Evolutionary conservation across 768 basidiomycete species (phyloP), one percentile per base, ranked within the genome.

Genomic region (Hericium rajendrae): DNA sequence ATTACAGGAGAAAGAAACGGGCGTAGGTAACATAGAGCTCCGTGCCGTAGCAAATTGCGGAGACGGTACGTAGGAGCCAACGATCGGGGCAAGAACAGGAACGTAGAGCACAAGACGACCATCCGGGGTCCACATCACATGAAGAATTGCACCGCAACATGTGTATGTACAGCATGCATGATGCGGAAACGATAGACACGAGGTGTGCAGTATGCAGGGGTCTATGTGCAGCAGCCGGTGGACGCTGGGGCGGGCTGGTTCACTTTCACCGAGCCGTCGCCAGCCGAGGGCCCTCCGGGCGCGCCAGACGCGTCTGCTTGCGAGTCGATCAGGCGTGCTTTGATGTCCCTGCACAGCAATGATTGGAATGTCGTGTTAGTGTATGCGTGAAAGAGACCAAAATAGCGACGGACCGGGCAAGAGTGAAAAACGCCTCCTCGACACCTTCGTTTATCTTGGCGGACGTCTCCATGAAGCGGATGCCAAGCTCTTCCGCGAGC

Each of bases 401-500:
- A 38, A 24, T 26, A 13, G 39, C 41, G 43, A 76, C 85, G 62
- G 60, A 95, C 94, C 94, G 84, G 32, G 97, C 94, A 57, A 98
- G 81, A 4, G 89, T 90, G 73, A 98, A 97, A 81, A 99, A 99
- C 12, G 95, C 95, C 65, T 98, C 93, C 74, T 99, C 97, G 38
- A 99, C 97, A 58, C 93, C 93, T 53, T 95, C 93, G 70, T 97
- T 97, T 49, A 88, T 81, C 76, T 98, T 98, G 40, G 97, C 97
- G 16, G 89, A 92, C 15, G 97, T 99, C 76, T 98, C 97, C 81
- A 98, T 88, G 72, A 97, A 99, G 70, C 81, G 86, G 71, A 99
- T 81, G n/a, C 91, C 94, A 32, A 98, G 82, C 71, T 98, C 94
- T 55, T 87, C 78, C 4, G 97, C 97, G 48, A 99, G 82, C 65